phyloP scores from a whole-genome alignment of 352 stramenopile species.

The Pythium scleroteichum region DNA sequence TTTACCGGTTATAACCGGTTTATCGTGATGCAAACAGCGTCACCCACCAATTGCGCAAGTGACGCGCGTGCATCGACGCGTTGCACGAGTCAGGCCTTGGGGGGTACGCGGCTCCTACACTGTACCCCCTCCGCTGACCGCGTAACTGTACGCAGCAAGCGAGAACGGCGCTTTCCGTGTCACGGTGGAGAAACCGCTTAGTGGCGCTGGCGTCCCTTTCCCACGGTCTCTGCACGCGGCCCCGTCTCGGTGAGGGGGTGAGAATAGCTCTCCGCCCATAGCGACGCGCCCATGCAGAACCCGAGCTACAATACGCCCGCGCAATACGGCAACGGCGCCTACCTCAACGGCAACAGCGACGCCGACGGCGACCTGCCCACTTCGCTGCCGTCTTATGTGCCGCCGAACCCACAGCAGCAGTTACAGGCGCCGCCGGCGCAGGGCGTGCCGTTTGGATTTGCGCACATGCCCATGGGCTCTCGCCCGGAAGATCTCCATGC shows the following conservation, averaged over 20 bases:
- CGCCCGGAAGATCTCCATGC: constrained; percentile 32
- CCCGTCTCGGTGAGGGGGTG: background rate
- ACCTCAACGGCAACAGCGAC: constrained; percentile 22
- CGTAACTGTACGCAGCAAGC: constrained; percentile 3
- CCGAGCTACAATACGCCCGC: constrained; percentile 15
- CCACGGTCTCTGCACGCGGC: constrained; percentile 6
- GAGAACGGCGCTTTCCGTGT: constrained; percentile 7
- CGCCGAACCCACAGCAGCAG: constrained; percentile 31
- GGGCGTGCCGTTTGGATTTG: constrained; percentile 35
- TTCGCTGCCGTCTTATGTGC: constrained; percentile 78
- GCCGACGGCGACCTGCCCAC: constrained; percentile 63
- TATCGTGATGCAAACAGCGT: constrained; percentile 5
- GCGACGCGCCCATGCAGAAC: constrained; percentile 25
- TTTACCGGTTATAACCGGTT: constrained; percentile 12
- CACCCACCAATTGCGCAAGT: constrained; percentile 8
- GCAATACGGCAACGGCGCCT: constrained; percentile 17
- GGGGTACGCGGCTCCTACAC: too few relatives aligned
- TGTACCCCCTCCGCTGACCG: background rate
- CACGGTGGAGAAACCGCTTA: constrained; percentile 25
- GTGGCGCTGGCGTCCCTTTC: too few relatives aligned
- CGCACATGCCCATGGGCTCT: constrained; percentile 17
- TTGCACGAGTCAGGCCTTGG: too few relatives aligned
- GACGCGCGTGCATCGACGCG: constrained; percentile 17
- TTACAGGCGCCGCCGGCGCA: constrained; percentile 23
- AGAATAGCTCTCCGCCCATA: background rate